Conservation (phyloP, 345 rosid species). For the Populus simonii region DNA sequence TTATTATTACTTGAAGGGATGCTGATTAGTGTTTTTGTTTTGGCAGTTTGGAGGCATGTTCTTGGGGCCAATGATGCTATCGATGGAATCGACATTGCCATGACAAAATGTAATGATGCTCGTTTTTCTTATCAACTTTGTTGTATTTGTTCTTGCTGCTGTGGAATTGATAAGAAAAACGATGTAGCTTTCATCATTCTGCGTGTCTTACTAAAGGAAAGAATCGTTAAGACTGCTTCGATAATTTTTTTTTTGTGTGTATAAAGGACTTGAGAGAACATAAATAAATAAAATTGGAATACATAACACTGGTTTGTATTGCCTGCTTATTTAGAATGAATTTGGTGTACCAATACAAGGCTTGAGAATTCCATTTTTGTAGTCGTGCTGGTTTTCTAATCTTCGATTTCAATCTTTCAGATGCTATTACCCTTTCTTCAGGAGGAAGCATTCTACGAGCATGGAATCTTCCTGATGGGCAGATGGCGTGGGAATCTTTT, state of each 20-base stretch:
- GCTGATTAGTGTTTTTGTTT: neutral
- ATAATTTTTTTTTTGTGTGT: no score
- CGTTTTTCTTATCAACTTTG: neutral
- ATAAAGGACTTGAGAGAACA: neutral
- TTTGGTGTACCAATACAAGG: neutral
- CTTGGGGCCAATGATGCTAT: conserved; percentile 66
- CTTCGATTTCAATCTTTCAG: conserved; percentile 37
- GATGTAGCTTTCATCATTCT: neutral
- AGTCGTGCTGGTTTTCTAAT: conserved; percentile 6
- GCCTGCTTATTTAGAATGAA: neutral
- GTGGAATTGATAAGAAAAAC: neutral
- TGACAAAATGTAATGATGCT: conserved; percentile 68
- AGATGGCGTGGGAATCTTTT: conserved; percentile 90
- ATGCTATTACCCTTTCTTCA: conserved; percentile 78
- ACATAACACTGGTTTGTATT: neutral
- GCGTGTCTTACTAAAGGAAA: neutral
- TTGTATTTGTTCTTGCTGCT: neutral
- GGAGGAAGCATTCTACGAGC: conserved; percentile 79
- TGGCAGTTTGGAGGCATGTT: conserved; percentile 91
- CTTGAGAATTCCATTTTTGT: neutral
- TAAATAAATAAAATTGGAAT: neutral
- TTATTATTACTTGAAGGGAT: neutral
- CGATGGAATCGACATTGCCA: conserved; percentile 70
- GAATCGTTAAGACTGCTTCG: neutral
- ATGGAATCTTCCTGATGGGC: conserved; percentile 99